These are phyloP conservation scores for Xanthoconium separans DNA, from an alignment of 1,284 basidiomycete genomes.

Conservation along the genomic window DNA sequence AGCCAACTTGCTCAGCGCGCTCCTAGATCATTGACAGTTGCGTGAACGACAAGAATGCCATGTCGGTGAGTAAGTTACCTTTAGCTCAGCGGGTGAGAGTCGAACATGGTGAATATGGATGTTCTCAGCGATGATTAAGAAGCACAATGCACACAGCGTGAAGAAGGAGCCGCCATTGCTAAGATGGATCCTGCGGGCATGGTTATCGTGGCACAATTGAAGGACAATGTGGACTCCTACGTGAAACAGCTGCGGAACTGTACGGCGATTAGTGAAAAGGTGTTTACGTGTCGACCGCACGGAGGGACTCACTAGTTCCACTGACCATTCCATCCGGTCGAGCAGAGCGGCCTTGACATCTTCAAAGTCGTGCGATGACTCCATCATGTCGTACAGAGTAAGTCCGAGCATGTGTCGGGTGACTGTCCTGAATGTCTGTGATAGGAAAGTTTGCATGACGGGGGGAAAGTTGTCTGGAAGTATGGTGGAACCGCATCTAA, in stretches of 20 bases:
- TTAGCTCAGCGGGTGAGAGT: constrained; percentile 24
- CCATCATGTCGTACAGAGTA: constrained; percentile 18
- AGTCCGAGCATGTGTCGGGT: neutral
- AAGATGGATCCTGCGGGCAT: constrained; percentile 23
- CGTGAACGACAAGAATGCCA: neutral
- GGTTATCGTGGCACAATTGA: neutral
- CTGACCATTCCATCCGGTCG: constrained; percentile 16
- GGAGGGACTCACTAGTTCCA: constrained; percentile 19
- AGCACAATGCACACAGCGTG: constrained; percentile 11
- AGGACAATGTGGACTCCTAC: constrained; percentile 8
- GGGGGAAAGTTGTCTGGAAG: neutral
- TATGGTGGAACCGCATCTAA: neutral
- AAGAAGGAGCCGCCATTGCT: constrained; percentile 11
- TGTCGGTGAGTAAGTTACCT: constrained; percentile 14
- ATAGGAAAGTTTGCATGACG: neutral
- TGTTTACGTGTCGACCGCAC: neutral
- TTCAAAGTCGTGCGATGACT: constrained; percentile 19
- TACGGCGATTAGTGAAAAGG: neutral
- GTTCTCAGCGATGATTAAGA: constrained; percentile 21
- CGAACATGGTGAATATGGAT: constrained; percentile 25
- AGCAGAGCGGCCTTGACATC: constrained; percentile 20
- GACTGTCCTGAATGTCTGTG: neutral
- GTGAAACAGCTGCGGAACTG: constrained; percentile 27
- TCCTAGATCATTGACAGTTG: constrained; percentile 8
- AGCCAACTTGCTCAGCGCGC: constrained; percentile 13